Conservation (phyloP, 148 eudicot genomes). For the Beta vulgaris region DNA sequence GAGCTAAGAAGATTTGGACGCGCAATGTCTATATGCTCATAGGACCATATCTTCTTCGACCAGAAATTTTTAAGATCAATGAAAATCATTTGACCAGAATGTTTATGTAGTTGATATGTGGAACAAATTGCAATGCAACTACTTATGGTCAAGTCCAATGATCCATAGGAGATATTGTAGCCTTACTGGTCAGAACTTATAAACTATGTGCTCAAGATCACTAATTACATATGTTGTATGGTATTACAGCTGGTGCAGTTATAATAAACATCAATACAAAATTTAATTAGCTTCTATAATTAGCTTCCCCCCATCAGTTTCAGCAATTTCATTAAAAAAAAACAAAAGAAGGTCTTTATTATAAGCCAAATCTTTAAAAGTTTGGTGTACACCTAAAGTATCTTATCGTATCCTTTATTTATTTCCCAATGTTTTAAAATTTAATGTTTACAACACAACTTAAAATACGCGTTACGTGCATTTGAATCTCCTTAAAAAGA, state of each 20-base stretch:
- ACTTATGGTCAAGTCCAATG: background rate
- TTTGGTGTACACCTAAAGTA: no score
- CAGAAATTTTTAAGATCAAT: background rate
- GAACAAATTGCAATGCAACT: background rate
- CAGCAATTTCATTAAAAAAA: no score
- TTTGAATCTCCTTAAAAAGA: no score
- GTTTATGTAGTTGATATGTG: background rate
- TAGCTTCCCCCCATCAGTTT: no score
- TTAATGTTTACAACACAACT: no score
- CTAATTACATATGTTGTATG: background rate
- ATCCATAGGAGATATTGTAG: background rate
- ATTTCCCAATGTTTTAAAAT: no score
- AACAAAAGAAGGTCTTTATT: no score
- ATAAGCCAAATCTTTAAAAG: no score
- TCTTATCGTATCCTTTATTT: no score
- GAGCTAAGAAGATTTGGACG: constrained; percentile 43
- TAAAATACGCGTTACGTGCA: no score
- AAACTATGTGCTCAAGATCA: background rate
- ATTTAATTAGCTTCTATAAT: no score
- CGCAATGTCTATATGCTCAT: constrained; percentile 64
- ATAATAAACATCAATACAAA: background rate
- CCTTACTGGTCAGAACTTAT: background rate
- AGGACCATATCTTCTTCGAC: constrained; percentile 61
- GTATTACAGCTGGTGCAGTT: background rate
- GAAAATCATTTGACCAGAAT: background rate